These are phyloP conservation scores for Tetrapyrgos nigripes DNA, from an alignment of 1,284 basidiomycete genomes.

Conservation along the genomic window DNA sequence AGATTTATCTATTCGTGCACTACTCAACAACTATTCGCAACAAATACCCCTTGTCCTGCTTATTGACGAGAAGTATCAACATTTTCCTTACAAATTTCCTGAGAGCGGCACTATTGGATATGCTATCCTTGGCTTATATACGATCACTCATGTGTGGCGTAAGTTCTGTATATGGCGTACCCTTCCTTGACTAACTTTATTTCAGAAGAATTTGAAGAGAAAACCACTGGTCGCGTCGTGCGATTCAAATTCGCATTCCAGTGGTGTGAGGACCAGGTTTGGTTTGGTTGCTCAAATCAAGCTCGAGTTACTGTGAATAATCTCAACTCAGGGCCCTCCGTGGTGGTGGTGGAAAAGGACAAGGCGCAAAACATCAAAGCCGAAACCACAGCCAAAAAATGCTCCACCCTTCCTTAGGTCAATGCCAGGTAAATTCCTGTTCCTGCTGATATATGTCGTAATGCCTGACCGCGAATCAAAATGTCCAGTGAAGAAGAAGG, in stretches of 20 bases:
- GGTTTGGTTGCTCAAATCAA: constrained; percentile 16
- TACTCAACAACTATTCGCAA: constrained; percentile 59
- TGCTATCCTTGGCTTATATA: constrained; percentile 76
- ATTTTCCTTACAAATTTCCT: constrained; percentile 72
- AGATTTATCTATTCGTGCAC: constrained; percentile 72
- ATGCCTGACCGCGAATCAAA: not conserved
- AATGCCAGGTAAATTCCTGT: constrained; percentile 11
- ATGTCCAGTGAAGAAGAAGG: constrained; percentile 6
- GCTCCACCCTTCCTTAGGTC: not conserved
- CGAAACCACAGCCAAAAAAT: not conserved
- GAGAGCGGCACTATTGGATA: constrained; percentile 61
- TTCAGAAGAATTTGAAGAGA: constrained; percentile 67
- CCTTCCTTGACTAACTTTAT: not conserved
- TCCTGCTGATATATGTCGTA: too few relatives aligned
- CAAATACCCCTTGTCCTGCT: constrained; percentile 67
- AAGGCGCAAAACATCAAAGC: not conserved
- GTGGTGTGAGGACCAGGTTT: constrained; percentile 75
- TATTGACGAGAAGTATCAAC: constrained; percentile 72
- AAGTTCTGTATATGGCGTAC: constrained; percentile 28
- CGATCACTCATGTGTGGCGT: constrained; percentile 78
- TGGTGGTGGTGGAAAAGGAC: constrained; percentile 52
- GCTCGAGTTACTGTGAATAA: not conserved
- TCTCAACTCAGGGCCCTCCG: constrained; percentile 42
- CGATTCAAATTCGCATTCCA: constrained; percentile 82
- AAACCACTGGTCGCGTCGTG: constrained; percentile 52